Conservation (phyloP, 2,329 filamentous ascomycete species). For the Pleurostoma richardsiae region DNA sequence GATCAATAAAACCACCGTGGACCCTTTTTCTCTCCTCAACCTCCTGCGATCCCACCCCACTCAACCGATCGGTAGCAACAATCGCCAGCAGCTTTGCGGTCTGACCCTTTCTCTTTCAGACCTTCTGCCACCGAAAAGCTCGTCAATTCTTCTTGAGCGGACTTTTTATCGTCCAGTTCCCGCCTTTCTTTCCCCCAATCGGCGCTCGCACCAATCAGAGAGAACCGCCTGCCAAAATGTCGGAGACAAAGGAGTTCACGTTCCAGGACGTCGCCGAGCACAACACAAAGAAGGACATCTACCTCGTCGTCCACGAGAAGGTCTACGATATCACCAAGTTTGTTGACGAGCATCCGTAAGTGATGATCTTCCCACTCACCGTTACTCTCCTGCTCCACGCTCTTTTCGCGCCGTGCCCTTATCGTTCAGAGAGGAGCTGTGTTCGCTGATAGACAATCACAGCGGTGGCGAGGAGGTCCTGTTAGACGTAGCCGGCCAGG, state of each 20-base stretch:
- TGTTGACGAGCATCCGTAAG: constrained; percentile 92
- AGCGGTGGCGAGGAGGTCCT: constrained; percentile 98
- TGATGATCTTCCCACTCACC: constrained; percentile 16
- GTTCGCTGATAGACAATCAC: constrained; percentile 8
- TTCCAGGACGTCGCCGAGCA: constrained; percentile 79
- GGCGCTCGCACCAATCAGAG: background rate
- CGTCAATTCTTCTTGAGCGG: background rate
- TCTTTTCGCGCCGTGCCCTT: constrained; percentile 2
- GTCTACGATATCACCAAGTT: constrained; percentile 89
- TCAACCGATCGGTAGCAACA: too few species aligned
- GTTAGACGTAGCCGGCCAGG: constrained; percentile 91
- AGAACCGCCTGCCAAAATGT: constrained; percentile 26
- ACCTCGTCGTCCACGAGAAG: constrained; percentile 90
- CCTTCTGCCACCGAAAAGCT: too few species aligned
- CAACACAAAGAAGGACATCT: constrained; percentile 92
- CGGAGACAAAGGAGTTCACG: constrained; percentile 52
- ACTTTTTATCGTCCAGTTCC: background rate
- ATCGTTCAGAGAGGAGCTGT: constrained; percentile 9
- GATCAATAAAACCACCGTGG: too few species aligned
- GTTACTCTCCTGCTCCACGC: constrained; percentile 2
- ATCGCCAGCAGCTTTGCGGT: too few species aligned
- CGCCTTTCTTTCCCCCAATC: background rate
- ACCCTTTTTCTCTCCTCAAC: too few species aligned
- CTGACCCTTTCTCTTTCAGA: too few species aligned
- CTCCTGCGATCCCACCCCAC: too few species aligned